Evolutionary conservation across 2,329 filamentous ascomycete species (phyloP).

Genomic region (Fusarium irregulare): DNA sequence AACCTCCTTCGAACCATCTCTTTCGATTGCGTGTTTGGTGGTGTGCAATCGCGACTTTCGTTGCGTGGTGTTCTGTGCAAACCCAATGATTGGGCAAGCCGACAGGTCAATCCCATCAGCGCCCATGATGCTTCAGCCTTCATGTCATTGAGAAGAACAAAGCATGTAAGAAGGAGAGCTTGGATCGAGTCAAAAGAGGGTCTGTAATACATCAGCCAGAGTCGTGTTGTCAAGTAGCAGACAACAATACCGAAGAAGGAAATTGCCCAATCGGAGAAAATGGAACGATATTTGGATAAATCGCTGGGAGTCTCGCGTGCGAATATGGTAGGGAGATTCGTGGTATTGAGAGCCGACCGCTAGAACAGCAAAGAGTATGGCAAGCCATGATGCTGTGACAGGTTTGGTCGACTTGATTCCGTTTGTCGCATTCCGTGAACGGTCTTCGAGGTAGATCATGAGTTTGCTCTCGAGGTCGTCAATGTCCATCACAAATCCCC

Average conservation of each 20-base stretch:
- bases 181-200: slow-evolving; percentile 75
- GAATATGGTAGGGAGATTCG: slow-evolving; percentile 71
- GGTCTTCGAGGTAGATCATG: slow-evolving; percentile 73
- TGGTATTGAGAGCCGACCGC: slow-evolving; percentile 75
- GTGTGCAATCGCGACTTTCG: slow-evolving; percentile 58
- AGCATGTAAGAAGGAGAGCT: slow-evolving; percentile 70
- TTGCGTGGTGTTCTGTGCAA: slow-evolving; percentile 63
- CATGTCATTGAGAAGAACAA: slow-evolving; percentile 75
- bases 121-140: slow-evolving; percentile 77
- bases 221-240: not conserved
- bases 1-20: slow-evolving; percentile 66
- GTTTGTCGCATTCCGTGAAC: slow-evolving; percentile 65
- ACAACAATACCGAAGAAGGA: slow-evolving; percentile 63
- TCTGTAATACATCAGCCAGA: slow-evolving; percentile 47
- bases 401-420: slow-evolving; percentile 59
- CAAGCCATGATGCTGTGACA: slow-evolving; percentile 73
- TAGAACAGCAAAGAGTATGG: slow-evolving; percentile 72
- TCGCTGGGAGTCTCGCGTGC: slow-evolving; percentile 68
- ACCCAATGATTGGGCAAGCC: slow-evolving; percentile 73
- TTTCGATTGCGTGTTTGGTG: slow-evolving; percentile 60
- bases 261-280: slow-evolving; percentile 72
- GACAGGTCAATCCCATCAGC: slow-evolving; percentile 70
- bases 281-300: slow-evolving; percentile 74
- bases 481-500: slow-evolving; percentile 75
- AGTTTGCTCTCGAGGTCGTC: slow-evolving; percentile 73